A percentile compares a stretch with the other conserved stretches of the same genome.
phyloP scores from a whole-genome alignment of 371 early-diverging fungal species.

The Furculomyces boomerangus region DNA sequence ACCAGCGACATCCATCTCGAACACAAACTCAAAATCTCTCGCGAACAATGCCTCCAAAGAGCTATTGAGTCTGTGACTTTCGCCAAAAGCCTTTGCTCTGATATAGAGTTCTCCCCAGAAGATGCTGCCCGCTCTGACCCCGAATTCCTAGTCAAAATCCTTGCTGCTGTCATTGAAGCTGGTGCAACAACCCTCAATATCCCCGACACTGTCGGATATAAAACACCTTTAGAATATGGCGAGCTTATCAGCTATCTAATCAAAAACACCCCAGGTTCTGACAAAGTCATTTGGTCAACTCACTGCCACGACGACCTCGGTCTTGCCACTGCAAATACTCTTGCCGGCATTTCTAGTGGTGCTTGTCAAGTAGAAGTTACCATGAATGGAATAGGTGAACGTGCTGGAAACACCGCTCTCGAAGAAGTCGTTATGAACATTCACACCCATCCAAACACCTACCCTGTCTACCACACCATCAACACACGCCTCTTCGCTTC shows the following conservation, averaged over 20 bases:
- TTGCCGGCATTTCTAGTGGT: conserved; percentile 74
- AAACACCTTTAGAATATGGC: conserved; percentile 78
- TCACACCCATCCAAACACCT: conserved; percentile 65
- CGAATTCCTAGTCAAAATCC: conserved; percentile 65
- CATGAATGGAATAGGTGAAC: conserved; percentile 94
- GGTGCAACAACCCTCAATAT: conserved; percentile 93
- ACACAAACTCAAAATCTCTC: conserved; percentile 75
- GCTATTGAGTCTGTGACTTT: conserved; percentile 67
- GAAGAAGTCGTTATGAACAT: conserved; percentile 92
- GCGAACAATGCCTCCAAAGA: conserved; percentile 69
- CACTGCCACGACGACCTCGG: conserved; percentile 97
- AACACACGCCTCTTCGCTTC: conserved; percentile 70
- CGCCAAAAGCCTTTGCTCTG: conserved; percentile 44
- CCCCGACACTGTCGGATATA: conserved; percentile 92
- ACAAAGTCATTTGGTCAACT: conserved; percentile 67
- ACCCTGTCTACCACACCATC: conserved; percentile 73
- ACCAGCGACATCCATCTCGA: conserved; percentile 90
- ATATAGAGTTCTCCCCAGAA: conserved; percentile 84
- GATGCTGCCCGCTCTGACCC: conserved; percentile 82
- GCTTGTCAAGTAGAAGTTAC: conserved; percentile 94
- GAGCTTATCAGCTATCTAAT: conserved; percentile 60
- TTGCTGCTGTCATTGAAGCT: conserved; percentile 75
- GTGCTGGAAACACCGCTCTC: conserved; percentile 92
- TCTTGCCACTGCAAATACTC: conserved; percentile 87
- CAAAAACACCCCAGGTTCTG: conserved; percentile 50